A percentile compares a stretch with the other conserved stretches of the same genome.
Evolutionary conservation across 805 yeast genomes (phyloP).

Genomic region (Priceomyces melissophilus): DNA sequence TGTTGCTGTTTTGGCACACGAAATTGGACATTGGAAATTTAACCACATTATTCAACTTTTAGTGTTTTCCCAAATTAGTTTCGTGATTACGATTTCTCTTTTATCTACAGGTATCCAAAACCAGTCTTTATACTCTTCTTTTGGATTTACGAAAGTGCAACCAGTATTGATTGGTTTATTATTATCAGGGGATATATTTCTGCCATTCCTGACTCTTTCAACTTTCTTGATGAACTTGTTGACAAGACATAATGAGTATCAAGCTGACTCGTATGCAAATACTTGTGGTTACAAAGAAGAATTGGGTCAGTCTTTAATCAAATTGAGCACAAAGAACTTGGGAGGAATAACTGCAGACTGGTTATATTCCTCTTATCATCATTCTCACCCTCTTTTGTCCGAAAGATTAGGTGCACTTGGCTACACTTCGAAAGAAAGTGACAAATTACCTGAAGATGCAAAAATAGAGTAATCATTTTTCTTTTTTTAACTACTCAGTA

Average conservation of each 20-base stretch:
- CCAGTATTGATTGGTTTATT: constrained; percentile 82
- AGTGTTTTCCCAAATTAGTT: constrained; percentile 58
- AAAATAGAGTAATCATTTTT: constrained; percentile 2
- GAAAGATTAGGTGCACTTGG: constrained; percentile 83
- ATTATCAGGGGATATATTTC: constrained; percentile 71
- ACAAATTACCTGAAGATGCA: constrained; percentile 10
- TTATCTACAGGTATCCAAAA: constrained; percentile 82
- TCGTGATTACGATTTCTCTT: constrained; percentile 61
- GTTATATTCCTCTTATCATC: constrained; percentile 82
- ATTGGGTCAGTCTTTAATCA: constrained; percentile 69
- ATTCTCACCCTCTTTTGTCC: constrained; percentile 87
- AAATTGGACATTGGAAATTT: constrained; percentile 96
- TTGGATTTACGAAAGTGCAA: constrained; percentile 63
- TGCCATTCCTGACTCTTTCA: constrained; percentile 70
- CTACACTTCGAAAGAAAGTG: constrained; percentile 35
- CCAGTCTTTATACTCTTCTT: constrained; percentile 68
- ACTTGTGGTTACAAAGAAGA: constrained; percentile 66
- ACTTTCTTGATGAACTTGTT: constrained; percentile 65
- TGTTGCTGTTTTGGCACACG: constrained; percentile 96
- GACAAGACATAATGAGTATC: constrained; percentile 85
- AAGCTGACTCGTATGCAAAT: constrained; percentile 88
- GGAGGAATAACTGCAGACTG: constrained; percentile 86
- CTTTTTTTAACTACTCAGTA: background rate
- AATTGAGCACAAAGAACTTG: constrained; percentile 75
- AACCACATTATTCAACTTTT: constrained; percentile 82